Conservation (phyloP, 169 alveolate species). For the Plasmodium inui region DNA sequence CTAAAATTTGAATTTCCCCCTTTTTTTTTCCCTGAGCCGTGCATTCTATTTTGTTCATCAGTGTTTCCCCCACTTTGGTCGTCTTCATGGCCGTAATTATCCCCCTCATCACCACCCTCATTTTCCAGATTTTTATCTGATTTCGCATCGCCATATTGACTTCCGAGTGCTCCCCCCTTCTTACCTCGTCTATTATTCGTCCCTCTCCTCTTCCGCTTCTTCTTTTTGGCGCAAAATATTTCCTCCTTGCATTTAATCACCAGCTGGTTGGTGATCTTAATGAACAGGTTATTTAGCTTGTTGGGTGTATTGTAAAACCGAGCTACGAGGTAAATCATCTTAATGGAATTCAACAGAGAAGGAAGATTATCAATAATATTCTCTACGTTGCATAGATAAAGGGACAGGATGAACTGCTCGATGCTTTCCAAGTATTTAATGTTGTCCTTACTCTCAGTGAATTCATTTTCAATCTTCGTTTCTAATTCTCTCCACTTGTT, state of each 20-base stretch:
- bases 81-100: not conserved
- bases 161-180: not conserved
- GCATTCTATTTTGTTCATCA: not conserved
- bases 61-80: not conserved
- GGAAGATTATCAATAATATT: conserved; percentile 94
- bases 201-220: conserved; percentile 28
- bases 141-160: not conserved
- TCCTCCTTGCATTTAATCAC: conserved; percentile 92
- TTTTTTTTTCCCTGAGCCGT: not conserved
- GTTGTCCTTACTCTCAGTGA: conserved; percentile 97
- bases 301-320: conserved; percentile 97
- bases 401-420: conserved; percentile 96
- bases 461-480: conserved; percentile 93
- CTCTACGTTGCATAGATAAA: conserved; percentile 95
- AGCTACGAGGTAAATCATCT: conserved; percentile 97
- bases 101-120: not conserved
- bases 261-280: conserved; percentile 96
- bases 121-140: conserved; percentile 29
- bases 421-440: conserved; percentile 95
- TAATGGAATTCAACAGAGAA: conserved; percentile 94
- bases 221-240: conserved; percentile 86
- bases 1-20: not conserved
- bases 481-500: conserved; percentile 93
- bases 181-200: not conserved
- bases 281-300: conserved; percentile 95